Conservation (phyloP, 345 rosid species). For the Eucalyptus regnans region DNA sequence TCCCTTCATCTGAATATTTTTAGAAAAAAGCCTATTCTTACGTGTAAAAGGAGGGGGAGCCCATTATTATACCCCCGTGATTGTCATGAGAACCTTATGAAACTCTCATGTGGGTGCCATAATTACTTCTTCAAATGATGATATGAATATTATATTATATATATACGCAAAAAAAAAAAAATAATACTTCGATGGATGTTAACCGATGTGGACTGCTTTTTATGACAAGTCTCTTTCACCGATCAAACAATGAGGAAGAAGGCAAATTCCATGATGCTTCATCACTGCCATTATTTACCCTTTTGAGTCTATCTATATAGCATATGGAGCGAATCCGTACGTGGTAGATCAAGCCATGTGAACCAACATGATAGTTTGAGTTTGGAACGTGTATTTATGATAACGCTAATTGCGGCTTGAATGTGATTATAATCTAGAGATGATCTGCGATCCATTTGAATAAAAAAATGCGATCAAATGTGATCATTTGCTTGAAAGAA, state of each 20-base stretch:
- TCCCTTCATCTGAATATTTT: not conserved
- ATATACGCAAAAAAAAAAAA: not conserved
- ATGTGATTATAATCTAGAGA: not conserved
- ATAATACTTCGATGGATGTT: not conserved
- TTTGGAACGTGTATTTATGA: not conserved
- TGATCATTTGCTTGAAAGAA: not conserved
- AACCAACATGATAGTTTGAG: not conserved
- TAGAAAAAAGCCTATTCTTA: not conserved
- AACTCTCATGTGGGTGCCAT: constrained; percentile 45
- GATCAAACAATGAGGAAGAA: constrained; percentile 1
- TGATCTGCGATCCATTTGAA: not conserved
- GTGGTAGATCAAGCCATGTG: not conserved
- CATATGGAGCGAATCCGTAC: not conserved
- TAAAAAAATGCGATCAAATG: not conserved
- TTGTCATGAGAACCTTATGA: constrained; percentile 31
- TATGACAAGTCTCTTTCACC: constrained; percentile 25
- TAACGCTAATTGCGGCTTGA: not conserved
- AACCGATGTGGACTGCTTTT: not conserved
- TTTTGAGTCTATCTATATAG: not conserved
- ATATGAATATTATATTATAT: not conserved
- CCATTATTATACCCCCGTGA: constrained; percentile 35
- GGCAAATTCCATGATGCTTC: not conserved
- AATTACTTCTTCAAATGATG: constrained; percentile 34
- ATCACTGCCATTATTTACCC: not conserved
- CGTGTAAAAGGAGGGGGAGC: not conserved